Conservation (phyloP, 352 stramenopile genomes). For the Blastocystis sp. region DNA sequence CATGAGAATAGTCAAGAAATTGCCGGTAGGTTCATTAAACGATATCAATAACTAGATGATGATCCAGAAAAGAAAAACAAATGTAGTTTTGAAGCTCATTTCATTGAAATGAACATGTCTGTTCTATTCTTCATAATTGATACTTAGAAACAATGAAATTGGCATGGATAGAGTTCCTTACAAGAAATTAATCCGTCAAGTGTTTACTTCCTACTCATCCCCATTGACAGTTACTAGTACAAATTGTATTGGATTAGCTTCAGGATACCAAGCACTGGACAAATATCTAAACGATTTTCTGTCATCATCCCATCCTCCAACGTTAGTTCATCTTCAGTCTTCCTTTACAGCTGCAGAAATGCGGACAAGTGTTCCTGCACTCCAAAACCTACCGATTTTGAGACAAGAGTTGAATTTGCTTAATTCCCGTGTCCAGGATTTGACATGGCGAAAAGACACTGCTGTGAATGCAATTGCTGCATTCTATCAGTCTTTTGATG, state of each 20-base stretch:
- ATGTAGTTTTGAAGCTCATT: not conserved
- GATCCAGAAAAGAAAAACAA: not conserved
- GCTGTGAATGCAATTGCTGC: not conserved
- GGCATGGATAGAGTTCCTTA: constrained; percentile 26
- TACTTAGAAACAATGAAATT: not conserved
- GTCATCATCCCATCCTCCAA: constrained; percentile 70
- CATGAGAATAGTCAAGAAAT: constrained; percentile 20
- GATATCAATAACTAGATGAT: not conserved
- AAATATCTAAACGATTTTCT: not conserved
- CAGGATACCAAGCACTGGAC: not conserved
- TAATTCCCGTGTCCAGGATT: constrained; percentile 12
- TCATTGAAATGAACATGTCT: constrained; percentile 33
- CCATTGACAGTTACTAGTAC: not conserved
- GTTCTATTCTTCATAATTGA: not conserved
- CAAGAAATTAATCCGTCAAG: not conserved
- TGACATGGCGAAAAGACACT: constrained; percentile 15
- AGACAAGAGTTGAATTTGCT: constrained; percentile 20
- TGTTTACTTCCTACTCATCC: not conserved
- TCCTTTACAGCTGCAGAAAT: constrained; percentile 74
- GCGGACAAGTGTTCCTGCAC: constrained; percentile 79
- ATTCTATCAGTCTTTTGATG: constrained; percentile 36
- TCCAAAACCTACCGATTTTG: constrained; percentile 86
- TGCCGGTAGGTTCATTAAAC: not conserved
- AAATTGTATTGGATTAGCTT: not conserved
- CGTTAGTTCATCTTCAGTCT: constrained; percentile 79